Percentiles rank a stretch among this genome's conserved stretches.
phyloP scores from a whole-genome alignment of 345 rosid genomes.

The Boechera retrofracta region DNA sequence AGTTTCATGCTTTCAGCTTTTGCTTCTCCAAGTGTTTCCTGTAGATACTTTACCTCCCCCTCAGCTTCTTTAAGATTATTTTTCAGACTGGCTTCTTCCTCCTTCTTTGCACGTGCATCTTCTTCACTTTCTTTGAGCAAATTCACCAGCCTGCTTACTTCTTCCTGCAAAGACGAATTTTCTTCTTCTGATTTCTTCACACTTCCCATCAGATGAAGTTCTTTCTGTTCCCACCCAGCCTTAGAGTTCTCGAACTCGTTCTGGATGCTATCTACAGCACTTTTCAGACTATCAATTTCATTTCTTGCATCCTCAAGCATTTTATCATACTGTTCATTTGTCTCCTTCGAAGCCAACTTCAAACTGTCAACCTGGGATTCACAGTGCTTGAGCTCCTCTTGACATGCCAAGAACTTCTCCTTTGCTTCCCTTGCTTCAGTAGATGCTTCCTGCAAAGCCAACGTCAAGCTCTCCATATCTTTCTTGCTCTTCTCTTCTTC shows the following conservation, averaged over 20 bases:
- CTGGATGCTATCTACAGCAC: slow-evolving; percentile 51
- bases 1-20: slow-evolving; percentile 59
- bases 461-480: slow-evolving; percentile 79
- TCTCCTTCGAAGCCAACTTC: slow-evolving; percentile 63
- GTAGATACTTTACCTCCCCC: slow-evolving; percentile 68
- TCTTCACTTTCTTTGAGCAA: slow-evolving; percentile 67
- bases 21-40: slow-evolving; percentile 43
- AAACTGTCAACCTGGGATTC: slow-evolving; percentile 66
- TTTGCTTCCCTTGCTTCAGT: slow-evolving; percentile 75
- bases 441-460: slow-evolving; percentile 82
- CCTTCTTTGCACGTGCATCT: slow-evolving; percentile 60
- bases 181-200: slow-evolving; percentile 68
- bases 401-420: slow-evolving; percentile 66
- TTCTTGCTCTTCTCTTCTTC: slow-evolving; percentile 89
- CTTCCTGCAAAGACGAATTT: slow-evolving; percentile 57
- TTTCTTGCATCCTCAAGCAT: slow-evolving; percentile 70
- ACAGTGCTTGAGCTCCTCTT: slow-evolving; percentile 62
- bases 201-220: slow-evolving; percentile 55
- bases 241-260: slow-evolving; percentile 54
- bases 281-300: slow-evolving; percentile 57
- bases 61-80: slow-evolving; percentile 71
- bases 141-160: slow-evolving; percentile 62
- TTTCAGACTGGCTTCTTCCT: slow-evolving; percentile 65
- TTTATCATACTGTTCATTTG: slow-evolving; percentile 65
- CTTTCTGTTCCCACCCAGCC: slow-evolving; percentile 76